Percentiles rank a stretch among this genome's conserved stretches.
phyloP scores from a whole-genome alignment of 805 yeast genomes.

The Candida ficus region DNA sequence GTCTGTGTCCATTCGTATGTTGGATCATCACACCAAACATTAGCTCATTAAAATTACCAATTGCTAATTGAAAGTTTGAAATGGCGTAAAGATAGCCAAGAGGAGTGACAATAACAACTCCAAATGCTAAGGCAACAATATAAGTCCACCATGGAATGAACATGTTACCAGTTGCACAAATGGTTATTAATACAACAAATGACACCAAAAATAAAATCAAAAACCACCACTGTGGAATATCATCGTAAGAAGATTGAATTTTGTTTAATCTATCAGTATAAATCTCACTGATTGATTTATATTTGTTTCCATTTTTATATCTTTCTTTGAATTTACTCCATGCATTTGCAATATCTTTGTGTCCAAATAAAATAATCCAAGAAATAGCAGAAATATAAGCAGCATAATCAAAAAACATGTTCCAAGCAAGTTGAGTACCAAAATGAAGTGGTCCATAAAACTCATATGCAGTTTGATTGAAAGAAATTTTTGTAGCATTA shows the following conservation, averaged over 20 bases:
- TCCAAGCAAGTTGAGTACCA: neutral
- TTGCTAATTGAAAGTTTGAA: slow-evolving; percentile 47
- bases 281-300: slow-evolving; percentile 1
- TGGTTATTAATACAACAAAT: slow-evolving; percentile 29
- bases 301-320: neutral
- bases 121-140: slow-evolving; percentile 39
- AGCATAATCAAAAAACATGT: neutral
- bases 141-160: slow-evolving; percentile 25
- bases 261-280: slow-evolving; percentile 41
- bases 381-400: neutral
- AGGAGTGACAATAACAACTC: slow-evolving; percentile 42
- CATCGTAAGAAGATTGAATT: slow-evolving; percentile 33
- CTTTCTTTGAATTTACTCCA: slow-evolving; percentile 2
- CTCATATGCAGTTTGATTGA: slow-evolving; percentile 43
- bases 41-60: slow-evolving; percentile 47
- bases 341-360: neutral
- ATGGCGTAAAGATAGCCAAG: slow-evolving; percentile 45
- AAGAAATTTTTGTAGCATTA: slow-evolving; percentile 7
- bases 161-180: slow-evolving; percentile 29
- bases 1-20: slow-evolving; percentile 24
- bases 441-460: slow-evolving; percentile 32
- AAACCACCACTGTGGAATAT: slow-evolving; percentile 44
- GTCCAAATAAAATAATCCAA: neutral
- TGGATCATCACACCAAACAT: slow-evolving; percentile 43
- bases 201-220: slow-evolving; percentile 31